These are phyloP conservation scores for Blastocystis sp. DNA, from an alignment of 352 stramenopile species.

Conservation along the genomic window DNA sequence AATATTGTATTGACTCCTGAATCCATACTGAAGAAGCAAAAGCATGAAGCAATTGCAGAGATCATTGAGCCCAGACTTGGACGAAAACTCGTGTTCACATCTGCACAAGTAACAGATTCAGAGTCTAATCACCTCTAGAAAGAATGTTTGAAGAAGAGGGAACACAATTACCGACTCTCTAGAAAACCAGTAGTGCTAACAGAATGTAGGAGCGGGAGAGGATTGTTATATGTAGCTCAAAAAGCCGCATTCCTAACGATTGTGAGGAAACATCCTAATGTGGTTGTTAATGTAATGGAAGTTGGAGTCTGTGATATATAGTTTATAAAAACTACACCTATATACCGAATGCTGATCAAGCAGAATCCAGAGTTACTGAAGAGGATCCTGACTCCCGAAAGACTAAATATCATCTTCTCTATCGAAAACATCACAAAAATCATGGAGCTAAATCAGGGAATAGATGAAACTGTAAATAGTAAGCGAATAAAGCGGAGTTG, in stretches of 20 bases:
- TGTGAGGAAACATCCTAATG: neutral
- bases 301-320: neutral
- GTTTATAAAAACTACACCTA: conserved; percentile 23
- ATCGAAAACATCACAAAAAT: neutral
- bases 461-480: neutral
- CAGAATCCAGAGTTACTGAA: conserved; percentile 30
- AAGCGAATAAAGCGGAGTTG: neutral
- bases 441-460: neutral
- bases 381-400: neutral
- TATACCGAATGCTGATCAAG: conserved; percentile 7
- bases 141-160: neutral
- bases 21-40: neutral
- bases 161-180: no score
- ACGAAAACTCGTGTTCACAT: neutral
- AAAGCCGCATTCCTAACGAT: neutral
- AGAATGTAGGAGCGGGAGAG: neutral
- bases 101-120: neutral
- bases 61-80: neutral
- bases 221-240: conserved; percentile 4
- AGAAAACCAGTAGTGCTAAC: neutral
- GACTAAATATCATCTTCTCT: neutral
- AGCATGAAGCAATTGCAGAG: neutral
- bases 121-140: neutral
- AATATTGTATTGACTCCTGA: neutral
- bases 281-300: neutral